These are phyloP conservation scores for Diaporthe sp. DNA, from an alignment of 2,329 filamentous ascomycete species.

Conservation along the genomic window DNA sequence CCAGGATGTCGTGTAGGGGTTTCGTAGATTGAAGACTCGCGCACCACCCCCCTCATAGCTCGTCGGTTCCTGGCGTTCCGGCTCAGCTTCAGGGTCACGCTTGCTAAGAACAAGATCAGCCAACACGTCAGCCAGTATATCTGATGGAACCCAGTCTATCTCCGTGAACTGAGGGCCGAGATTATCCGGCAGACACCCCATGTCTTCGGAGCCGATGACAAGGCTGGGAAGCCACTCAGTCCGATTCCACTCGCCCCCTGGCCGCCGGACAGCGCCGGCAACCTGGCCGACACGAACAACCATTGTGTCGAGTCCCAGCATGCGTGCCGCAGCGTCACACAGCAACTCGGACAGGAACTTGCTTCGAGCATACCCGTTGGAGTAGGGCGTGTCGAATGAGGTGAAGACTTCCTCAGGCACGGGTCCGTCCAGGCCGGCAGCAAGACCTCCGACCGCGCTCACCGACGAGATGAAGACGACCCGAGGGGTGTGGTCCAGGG, in stretches of 20 bases:
- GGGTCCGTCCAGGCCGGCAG: neutral
- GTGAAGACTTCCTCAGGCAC: neutral
- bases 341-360: neutral
- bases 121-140: conserved; percentile 12
- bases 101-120: neutral
- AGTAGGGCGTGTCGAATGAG: neutral
- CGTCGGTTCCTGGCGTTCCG: too few relatives aligned
- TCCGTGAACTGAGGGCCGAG: conserved; percentile 8
- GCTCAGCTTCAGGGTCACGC: neutral
- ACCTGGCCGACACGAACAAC: neutral
- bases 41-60: neutral
- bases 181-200: conserved; percentile 6
- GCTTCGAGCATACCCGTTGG: neutral
- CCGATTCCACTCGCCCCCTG: conserved; percentile 22
- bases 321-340: neutral
- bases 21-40: conserved; percentile 48
- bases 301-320: neutral
- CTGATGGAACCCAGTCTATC: conserved; percentile 31
- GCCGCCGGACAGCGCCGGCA: neutral
- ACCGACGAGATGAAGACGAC: neutral
- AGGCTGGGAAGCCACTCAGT: conserved; percentile 35
- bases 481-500: neutral
- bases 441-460: neutral
- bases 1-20: conserved; percentile 47
- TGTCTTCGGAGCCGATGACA: conserved; percentile 1